These are phyloP conservation scores for Colletotrichum shisoi DNA, from an alignment of 2,329 filamentous ascomycete genomes.

Conservation along the genomic window DNA sequence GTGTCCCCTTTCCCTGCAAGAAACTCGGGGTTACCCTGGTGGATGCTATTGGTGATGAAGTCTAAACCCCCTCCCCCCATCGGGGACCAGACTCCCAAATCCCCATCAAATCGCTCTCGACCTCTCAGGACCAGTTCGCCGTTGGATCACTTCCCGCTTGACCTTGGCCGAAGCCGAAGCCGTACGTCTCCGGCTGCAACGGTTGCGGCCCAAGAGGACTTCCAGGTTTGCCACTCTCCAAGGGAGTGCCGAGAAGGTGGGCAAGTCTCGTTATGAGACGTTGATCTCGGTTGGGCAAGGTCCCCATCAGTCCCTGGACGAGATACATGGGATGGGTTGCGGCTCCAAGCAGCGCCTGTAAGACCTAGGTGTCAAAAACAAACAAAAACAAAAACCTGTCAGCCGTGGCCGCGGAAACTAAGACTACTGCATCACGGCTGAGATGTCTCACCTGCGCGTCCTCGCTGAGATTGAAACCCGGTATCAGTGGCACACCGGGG, in stretches of 20 bases:
- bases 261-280: conserved; percentile 29
- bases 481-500: conserved; percentile 17
- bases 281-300: conserved; percentile 36
- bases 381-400: background rate
- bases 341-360: conserved; percentile 28
- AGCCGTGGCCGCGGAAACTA: background rate
- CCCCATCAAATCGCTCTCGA: background rate
- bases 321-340: conserved; percentile 38
- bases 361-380: conserved; percentile 9
- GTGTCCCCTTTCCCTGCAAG: background rate
- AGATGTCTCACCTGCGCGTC: conserved; percentile 31
- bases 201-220: conserved; percentile 36
- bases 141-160: conserved; percentile 34
- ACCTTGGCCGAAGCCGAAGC: conserved; percentile 35
- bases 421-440: background rate
- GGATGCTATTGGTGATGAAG: background rate
- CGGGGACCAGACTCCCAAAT: background rate
- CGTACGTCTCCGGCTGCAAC: conserved; percentile 37
- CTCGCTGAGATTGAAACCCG: conserved; percentile 15
- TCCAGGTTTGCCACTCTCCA: conserved; percentile 27
- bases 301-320: conserved; percentile 35
- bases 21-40: too few species aligned
- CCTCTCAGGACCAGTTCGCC: conserved; percentile 29
- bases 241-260: conserved; percentile 30
- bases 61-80: too few species aligned